Conservation (phyloP, 108 stramenopile genomes). For the Cylindrotheca closterium region DNA sequence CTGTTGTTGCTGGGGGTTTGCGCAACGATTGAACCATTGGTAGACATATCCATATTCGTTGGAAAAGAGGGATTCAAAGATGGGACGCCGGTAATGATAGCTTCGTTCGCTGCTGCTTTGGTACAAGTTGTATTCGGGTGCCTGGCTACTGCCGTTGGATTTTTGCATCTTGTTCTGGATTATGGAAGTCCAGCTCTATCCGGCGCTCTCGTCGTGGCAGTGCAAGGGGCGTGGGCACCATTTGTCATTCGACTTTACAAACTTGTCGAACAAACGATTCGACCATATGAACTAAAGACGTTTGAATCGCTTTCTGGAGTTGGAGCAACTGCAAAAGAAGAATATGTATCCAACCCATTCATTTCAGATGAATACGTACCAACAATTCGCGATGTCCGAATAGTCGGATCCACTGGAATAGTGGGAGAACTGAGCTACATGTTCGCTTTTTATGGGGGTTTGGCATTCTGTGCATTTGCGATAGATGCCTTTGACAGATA, state of each 20-base stretch:
- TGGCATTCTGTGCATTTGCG: conserved; percentile 9
- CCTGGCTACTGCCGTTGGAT: not conserved
- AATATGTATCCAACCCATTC: conserved; percentile 4
- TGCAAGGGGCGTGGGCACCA: not conserved
- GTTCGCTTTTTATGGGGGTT: conserved; percentile 1
- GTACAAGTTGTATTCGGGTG: not conserved
- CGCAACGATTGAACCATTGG: not conserved
- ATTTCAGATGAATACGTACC: conserved; percentile 5
- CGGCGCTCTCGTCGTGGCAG: not conserved
- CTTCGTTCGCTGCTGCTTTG: not conserved
- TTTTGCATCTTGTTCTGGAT: not conserved
- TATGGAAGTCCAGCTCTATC: not conserved
- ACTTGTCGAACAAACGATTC: not conserved
- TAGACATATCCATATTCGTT: not conserved
- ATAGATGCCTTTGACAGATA: conserved; percentile 4
- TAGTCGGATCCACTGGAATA: conserved; percentile 20
- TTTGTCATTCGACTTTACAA: not conserved
- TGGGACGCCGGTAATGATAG: not conserved
- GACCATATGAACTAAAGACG: not conserved
- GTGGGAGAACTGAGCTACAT: conserved; percentile 7
- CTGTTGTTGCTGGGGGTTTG: not conserved
- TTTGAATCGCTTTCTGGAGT: not conserved
- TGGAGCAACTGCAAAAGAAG: not conserved
- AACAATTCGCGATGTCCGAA: conserved; percentile 11
- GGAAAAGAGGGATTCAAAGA: not conserved